phyloP scores from a whole-genome alignment of 805 yeast genomes.

The Lipomyces japonicus region DNA sequence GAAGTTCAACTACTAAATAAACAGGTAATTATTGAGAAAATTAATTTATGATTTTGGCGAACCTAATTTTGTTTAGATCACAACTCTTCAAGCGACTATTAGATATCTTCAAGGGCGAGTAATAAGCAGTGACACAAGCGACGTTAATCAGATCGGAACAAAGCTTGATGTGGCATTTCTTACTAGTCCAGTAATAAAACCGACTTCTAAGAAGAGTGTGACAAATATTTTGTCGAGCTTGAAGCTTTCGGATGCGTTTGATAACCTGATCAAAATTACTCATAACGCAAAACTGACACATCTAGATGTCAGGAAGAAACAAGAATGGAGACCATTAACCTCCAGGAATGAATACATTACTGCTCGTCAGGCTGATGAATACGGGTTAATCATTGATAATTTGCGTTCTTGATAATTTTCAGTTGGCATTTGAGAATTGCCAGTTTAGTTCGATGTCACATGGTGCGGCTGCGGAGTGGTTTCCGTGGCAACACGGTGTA shows the following conservation, averaged over 20 bases:
- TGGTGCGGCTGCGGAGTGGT: neutral
- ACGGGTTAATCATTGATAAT: no score
- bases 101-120: constrained; percentile 1
- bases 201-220: no score
- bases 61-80: neutral
- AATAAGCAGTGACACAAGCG: neutral
- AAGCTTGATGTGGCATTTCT: neutral
- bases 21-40: constrained; percentile 5
- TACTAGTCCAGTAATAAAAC: neutral
- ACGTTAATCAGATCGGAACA: neutral
- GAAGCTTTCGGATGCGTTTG: no score
- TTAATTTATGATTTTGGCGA: neutral
- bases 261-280: neutral
- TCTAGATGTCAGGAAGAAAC: neutral
- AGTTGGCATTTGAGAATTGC: neutral
- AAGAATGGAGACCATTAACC: constrained; percentile 3
- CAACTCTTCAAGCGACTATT: constrained; percentile 7
- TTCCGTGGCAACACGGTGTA: neutral
- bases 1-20: constrained; percentile 9
- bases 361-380: constrained; percentile 1
- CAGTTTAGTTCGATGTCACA: neutral
- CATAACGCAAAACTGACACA: neutral
- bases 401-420: neutral
- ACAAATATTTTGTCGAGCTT: no score
- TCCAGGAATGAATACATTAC: constrained; percentile 1